Percentiles rank a stretch among this genome's conserved stretches.
These are phyloP conservation scores for Cylindrodendrum hubeiense DNA, from an alignment of 2,329 filamentous ascomycete genomes.

Conservation along the genomic window DNA sequence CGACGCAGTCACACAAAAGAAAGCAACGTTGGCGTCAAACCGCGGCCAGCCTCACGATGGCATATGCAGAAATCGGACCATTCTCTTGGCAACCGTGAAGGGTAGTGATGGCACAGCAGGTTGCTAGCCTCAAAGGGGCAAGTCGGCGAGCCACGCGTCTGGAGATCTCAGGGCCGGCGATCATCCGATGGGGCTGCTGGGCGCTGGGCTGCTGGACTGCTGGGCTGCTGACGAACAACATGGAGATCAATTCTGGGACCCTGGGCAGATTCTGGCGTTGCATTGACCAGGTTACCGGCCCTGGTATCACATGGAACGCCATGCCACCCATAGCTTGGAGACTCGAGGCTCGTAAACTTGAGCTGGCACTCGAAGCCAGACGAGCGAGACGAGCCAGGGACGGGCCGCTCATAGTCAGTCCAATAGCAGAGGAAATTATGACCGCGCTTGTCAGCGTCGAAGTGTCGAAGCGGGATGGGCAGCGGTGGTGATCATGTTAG, in stretches of 20 bases:
- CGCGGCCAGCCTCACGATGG: slow-evolving; percentile 39
- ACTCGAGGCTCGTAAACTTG: not conserved
- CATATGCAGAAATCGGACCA: slow-evolving; percentile 44
- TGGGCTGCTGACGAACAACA: slow-evolving; percentile 19
- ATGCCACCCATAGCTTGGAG: not conserved
- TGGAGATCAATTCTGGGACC: slow-evolving; percentile 17
- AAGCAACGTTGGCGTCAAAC: slow-evolving; percentile 30
- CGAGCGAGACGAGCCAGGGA: slow-evolving; percentile 40
- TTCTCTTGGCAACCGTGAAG: slow-evolving; percentile 31
- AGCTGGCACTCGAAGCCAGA: slow-evolving; percentile 17
- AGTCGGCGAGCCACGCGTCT: slow-evolving; percentile 36
- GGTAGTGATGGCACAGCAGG: slow-evolving; percentile 26
- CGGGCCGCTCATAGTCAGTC: slow-evolving; percentile 40
- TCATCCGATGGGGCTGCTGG: slow-evolving; percentile 32
- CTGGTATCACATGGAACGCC: slow-evolving; percentile 13
- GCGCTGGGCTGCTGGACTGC: not conserved
- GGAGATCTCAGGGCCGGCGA: slow-evolving; percentile 42
- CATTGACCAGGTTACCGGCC: slow-evolving; percentile 23
- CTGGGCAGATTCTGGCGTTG: slow-evolving; percentile 24
- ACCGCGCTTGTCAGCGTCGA: slow-evolving; percentile 1
- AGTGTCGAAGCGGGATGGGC: slow-evolving; percentile 6
- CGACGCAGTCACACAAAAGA: slow-evolving; percentile 19
- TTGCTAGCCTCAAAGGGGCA: slow-evolving; percentile 41
- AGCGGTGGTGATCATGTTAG: slow-evolving; percentile 7
- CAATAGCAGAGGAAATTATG: slow-evolving; percentile 24